Base-by-base conservation (phyloP, 1,284 basidiomycete genomes). In the Ustilago vetiveriae region DNA sequence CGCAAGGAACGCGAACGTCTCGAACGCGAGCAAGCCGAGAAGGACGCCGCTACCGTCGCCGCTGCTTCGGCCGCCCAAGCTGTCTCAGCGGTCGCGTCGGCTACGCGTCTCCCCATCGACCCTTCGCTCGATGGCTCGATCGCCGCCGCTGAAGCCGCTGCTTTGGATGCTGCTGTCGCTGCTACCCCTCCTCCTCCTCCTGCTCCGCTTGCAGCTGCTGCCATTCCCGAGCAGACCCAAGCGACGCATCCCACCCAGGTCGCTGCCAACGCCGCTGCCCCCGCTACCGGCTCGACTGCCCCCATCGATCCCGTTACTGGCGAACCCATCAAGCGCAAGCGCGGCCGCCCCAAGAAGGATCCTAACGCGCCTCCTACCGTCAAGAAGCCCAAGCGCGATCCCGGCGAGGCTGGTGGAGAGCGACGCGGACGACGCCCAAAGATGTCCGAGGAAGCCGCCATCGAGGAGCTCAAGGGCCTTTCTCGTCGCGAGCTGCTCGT, bases 21-120 rank as follows among this genome's bases (percentile, higher is more conserved):
- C 45, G 66, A 69, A 37, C 66, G 66, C 40, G 66, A 69, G 29
- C 66, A 69, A 32, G 66, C 66, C 44, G 60, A 70, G 26, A 64
- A 64, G 53, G 67, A 70, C 29, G 67, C 60, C 24, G 67, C 67
- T 42, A 70, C 66, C 48, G 56, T 64, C 40, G 66, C 66, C 40
- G 66, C 59, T 21, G 66, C 66, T 24, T 59, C 66, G 3, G 60
- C 66, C 23, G 66, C 66, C 17, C 66, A 69, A 40, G 66, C 66
- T 16, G 51, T 69, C 11, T 51, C 43, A 11, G 66, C 66, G 39
- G 58, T 69, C 45, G 66, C 59, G 23, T 54, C 58, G 2, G 66
- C 66, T 22, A 48, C 50, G 33, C 66, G 51, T 47, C 59, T 69
- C 10, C 66, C 66, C 21, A 63, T 69, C 55, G 66, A 69, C 39